These are phyloP conservation scores for Apiosordaria backusii DNA, from an alignment of 495 filamentous ascomycete species.

Conservation along the genomic window DNA sequence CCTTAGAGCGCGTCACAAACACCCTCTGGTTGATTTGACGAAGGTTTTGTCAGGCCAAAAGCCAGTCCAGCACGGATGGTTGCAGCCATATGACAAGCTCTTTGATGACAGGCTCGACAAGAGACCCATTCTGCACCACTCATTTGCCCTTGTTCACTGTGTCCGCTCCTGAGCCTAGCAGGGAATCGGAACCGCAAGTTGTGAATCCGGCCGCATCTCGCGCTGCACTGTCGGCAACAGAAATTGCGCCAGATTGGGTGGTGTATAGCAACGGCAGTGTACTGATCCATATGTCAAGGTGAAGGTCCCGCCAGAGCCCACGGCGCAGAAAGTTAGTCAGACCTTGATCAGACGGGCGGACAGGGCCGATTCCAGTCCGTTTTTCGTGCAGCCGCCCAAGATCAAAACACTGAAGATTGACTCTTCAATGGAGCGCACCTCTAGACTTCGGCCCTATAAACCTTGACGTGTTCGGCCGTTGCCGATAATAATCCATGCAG, in stretches of 20 bases:
- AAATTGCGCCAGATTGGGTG: background rate
- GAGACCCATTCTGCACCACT: conserved; percentile 17
- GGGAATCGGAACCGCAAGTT: conserved; percentile 3
- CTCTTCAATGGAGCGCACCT: conserved; percentile 17
- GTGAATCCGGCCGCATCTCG: conserved; percentile 1
- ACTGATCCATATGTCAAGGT: background rate
- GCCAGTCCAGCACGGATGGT: conserved; percentile 28
- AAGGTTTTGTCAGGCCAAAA: conserved; percentile 22
- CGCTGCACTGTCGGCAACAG: background rate
- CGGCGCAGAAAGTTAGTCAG: background rate
- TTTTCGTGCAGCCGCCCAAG: conserved; percentile 7
- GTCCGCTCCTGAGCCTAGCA: conserved; percentile 5
- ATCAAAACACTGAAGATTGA: conserved; percentile 18
- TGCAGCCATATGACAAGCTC: conserved; percentile 31
- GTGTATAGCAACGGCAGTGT: background rate
- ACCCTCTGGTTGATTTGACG: conserved; percentile 27
- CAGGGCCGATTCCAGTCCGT: background rate
- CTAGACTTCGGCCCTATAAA: conserved; percentile 33
- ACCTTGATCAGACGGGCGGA: background rate
- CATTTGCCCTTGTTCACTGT: conserved; percentile 8
- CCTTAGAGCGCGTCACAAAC: conserved; percentile 30
- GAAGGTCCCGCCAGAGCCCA: conserved; percentile 4
- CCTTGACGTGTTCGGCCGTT: conserved; percentile 32
- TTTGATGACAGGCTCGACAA: conserved; percentile 13
- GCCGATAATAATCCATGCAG: conserved; percentile 32